Evolutionary conservation across 176 grass and related monocot species (phyloP).

Genomic region (Areca catechu): DNA sequence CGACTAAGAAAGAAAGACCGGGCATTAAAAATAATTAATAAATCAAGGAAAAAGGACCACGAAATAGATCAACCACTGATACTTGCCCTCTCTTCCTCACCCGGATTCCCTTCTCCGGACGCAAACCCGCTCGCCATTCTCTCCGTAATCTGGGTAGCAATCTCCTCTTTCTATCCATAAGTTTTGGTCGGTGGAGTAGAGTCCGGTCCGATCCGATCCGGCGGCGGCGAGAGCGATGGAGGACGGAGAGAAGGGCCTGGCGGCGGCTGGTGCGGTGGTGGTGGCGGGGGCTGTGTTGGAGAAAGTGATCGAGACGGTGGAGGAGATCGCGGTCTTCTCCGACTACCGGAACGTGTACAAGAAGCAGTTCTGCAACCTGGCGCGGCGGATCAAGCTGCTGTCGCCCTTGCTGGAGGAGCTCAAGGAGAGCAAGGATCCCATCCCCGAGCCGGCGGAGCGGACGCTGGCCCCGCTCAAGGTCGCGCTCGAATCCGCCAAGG

Average conservation of each 20-base stretch:
- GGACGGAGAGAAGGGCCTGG: background rate
- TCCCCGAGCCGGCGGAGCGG: background rate
- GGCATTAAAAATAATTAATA: too few species aligned
- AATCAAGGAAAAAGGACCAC: too few species aligned
- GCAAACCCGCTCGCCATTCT: background rate
- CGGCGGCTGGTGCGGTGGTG: background rate
- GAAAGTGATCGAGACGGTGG: slow-evolving; percentile 1
- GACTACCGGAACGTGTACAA: slow-evolving; percentile 16
- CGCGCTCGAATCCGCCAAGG: slow-evolving; percentile 6
- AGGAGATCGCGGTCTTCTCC: slow-evolving; percentile 13
- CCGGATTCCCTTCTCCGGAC: too few species aligned
- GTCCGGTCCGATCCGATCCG: background rate
- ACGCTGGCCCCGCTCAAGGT: background rate
- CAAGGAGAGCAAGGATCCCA: slow-evolving; percentile 8
- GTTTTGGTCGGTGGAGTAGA: background rate
- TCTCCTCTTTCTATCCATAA: background rate
- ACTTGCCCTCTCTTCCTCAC: too few species aligned
- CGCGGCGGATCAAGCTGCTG: slow-evolving; percentile 22
- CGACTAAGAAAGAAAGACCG: too few species aligned
- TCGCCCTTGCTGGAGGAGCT: slow-evolving; percentile 20
- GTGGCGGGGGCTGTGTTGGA: background rate
- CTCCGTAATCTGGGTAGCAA: background rate
- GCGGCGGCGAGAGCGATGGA: background rate
- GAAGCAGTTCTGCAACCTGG: slow-evolving; percentile 20
- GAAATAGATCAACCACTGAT: too few species aligned